Evolutionary conservation across 2,329 filamentous ascomycete genomes (phyloP), one percentile per base, ranked within the genome.

Genomic region (Westerdykella sp.): DNA sequence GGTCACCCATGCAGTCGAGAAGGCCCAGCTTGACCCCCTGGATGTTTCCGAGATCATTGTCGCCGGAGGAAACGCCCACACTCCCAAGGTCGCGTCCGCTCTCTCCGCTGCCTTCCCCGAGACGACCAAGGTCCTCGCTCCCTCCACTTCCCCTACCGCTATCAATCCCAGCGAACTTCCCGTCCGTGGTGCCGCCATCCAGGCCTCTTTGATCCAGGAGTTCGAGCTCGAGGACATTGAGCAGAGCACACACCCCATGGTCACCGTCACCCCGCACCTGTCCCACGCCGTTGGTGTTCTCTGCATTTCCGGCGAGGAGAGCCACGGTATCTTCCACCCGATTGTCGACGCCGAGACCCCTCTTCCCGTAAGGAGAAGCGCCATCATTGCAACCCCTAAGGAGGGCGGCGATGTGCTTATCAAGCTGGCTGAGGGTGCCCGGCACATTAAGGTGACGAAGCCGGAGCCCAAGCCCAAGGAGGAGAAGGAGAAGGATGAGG

Each of bases 11-110:
- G 89, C 81, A 42, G 78, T 98, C 53, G 85, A 90, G 75, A 97
- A 97, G 78, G 93, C 93, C 37, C 84, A 83, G 31, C 78, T 98
- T 37, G 91, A 97, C 65, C 80, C 94, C 43, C 80, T 97, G 50
- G 91, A 98, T 66, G 80, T 98, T 45, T 86, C 95, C 64, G 89
- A 96, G 75, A 86, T 97, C 55, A 88, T 98, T 66, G 81, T 97
- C 56, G 85, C 87, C 38, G 93, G 93, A 55, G 93, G 93, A 59
- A 87, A 87, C 51, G 85, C 90, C 4, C 90, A 98, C 76, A 96
- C 87, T 1, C 93, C 93, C 50, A 89, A 91, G 72, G 86, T 97
- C 56, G 91, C 93, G 51, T 77, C 80, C 59, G 87, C 93, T 69
- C 73, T 96, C 56, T 74, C 79, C 63, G 74, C 74, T 55, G 79